These are phyloP conservation scores for Scleroderma bovista DNA, from an alignment of 768 basidiomycete species.

Conservation along the genomic window DNA sequence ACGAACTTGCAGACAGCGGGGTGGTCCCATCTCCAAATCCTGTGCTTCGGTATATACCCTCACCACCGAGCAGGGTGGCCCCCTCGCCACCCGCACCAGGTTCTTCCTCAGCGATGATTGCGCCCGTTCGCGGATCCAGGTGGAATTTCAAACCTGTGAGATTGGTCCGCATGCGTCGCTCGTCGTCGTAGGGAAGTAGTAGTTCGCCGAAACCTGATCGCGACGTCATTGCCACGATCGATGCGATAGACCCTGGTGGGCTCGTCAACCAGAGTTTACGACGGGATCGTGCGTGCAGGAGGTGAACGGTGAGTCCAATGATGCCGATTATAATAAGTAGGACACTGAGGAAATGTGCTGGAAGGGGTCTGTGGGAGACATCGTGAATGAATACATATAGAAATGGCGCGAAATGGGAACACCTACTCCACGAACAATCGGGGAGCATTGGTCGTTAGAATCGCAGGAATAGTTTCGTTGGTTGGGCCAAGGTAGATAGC, in stretches of 20 bases:
- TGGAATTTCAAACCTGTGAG: slow-evolving; percentile 47
- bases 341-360: slow-evolving; percentile 45
- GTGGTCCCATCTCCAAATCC: no score
- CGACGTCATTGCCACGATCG: slow-evolving; percentile 49
- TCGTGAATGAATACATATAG: not conserved
- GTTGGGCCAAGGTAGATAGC: slow-evolving; percentile 50
- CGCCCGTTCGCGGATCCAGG: slow-evolving; percentile 55
- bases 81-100: slow-evolving; percentile 6
- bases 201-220: slow-evolving; percentile 60
- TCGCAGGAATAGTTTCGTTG: slow-evolving; percentile 35
- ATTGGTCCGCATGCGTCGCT: slow-evolving; percentile 39
- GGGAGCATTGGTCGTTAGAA: slow-evolving; percentile 37
- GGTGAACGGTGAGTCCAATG: slow-evolving; percentile 41
- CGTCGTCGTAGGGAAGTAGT: slow-evolving; percentile 54
- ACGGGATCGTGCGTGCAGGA: slow-evolving; percentile 42
- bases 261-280: slow-evolving; percentile 43
- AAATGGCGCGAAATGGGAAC: not conserved
- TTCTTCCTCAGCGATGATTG: slow-evolving; percentile 53
- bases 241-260: slow-evolving; percentile 58
- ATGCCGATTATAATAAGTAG: slow-evolving; percentile 45
- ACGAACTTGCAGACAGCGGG: no score
- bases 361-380: slow-evolving; percentile 39
- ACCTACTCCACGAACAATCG: slow-evolving; percentile 59
- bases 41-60: no score
- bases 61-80: slow-evolving; percentile 11